Evolutionary conservation across 202 grass and related monocot species (phyloP), one percentile per base, ranked within the genome.

Genomic region (Eragrostis tef): DNA sequence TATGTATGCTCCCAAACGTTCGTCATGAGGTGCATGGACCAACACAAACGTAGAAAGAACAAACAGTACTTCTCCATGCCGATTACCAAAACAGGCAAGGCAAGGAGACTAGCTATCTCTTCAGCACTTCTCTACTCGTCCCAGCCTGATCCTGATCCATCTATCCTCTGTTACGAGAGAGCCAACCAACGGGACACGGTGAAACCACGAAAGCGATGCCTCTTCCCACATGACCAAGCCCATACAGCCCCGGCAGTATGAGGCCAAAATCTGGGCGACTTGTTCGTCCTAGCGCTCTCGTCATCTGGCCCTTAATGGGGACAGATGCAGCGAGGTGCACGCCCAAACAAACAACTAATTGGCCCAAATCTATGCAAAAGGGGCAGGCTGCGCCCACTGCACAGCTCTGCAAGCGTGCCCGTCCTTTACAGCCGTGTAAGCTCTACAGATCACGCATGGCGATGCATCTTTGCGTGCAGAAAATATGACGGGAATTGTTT

Each of bases 221-320:
- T 74, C 75, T 67, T 81, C 72, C 29, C 45, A 75, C 79, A 60
- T 50, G 87, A 79, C 63, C 43, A 47, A 86, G 74, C 81, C 75
- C 83, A 87, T 94, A 77, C 72, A 81, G 39, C 20, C 85, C 86
- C 91, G 78, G 42, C 64, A 41, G 44, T 50, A 64, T 80, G 64
- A 52, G 57, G 59, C 92, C 88, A 87, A 94, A 90, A 86, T 79
- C 77, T 82, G 92, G 79, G 84, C 84, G 79, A 89, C 77, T 94
- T 89, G 77, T 89, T 58, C 54, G 11, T 86, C 77, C 83, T 73
- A 69, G 54, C 21, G 20, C 76, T 39, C 91, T 85, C 92, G 89
- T 94, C 87, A 94, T 87, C 89, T 71, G 60, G 51, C 73, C 83
- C 57, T 70, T 42, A 75, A 78, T 82, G 70, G 82, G 12, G 86